Evolutionary conservation across 257 asterid species (phyloP), one percentile per base, ranked within the genome.

Genomic region (Solanum peruvianum): DNA sequence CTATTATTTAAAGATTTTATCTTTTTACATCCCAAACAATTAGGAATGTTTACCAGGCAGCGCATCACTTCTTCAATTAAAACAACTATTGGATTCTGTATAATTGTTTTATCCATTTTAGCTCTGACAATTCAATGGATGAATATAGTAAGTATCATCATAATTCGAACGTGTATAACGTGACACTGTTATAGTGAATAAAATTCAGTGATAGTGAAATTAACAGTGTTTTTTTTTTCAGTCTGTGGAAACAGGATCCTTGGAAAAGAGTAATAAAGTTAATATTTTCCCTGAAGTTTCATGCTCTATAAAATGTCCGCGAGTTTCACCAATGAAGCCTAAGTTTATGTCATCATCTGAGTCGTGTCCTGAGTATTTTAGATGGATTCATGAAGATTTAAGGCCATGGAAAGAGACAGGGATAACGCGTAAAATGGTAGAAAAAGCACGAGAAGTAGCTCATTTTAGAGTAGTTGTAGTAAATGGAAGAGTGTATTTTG

Each of bases 341-440:
- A 70, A 49, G 70, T 73, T 7, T 60, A 88, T 29, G 13, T 44
- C 91, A 42, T 39, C 91, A 23, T 11, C 85, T 3, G 87, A 80
- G n/a, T 84, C 87, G 2, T 96, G 99, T 75, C 98, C 98, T 0
- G 96, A 92, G 6, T 95, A 95, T 92, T 95, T 96, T 86, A 91
- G 85, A 84, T 96, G 99, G 99, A 95, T 96, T 84, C 98, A 96
- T 37, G 96, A 96, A 87, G 99, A 96, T 87, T 91, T 96, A 86
- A 88, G 83, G 86, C 96, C 98, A 5, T 96, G 99, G 99, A 90
- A 89, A 85, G 89, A 60, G 4, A 73, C 89, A 15, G 99, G 99
- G 81, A 93, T 95, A 86, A 90, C 97, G 3, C 80, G 64, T 37
- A 91, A 93, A 52, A 91, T 91, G 93, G 90, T 94, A 11, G 98